Conservation (phyloP, 345 rosid species). For the Salix brachista region DNA sequence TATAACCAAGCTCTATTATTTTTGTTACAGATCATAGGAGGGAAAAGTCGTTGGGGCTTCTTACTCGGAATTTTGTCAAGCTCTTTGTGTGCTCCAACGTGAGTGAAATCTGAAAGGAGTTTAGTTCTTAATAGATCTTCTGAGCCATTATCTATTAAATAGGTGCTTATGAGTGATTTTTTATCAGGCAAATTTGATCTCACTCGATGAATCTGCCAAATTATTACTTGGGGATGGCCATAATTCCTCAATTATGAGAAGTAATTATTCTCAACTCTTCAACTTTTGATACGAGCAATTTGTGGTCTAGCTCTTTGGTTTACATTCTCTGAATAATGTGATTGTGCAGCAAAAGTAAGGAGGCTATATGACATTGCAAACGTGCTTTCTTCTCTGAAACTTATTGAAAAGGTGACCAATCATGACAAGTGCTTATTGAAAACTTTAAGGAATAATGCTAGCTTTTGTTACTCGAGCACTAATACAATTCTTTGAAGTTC, state of each 20-base stretch:
- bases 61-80: constrained; percentile 34
- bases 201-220: constrained; percentile 34
- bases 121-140: neutral
- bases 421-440: neutral
- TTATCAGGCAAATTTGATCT: constrained; percentile 24
- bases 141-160: neutral
- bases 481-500: neutral
- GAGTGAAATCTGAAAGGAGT: constrained; percentile 1
- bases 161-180: neutral
- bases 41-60: constrained; percentile 32
- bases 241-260: constrained; percentile 22
- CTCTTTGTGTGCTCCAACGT: constrained; percentile 28
- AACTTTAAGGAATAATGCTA: neutral
- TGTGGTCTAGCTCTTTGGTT: neutral
- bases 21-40: constrained; percentile 24
- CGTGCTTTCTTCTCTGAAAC: constrained; percentile 31
- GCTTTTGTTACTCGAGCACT: neutral
- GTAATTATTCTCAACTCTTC: constrained; percentile 8
- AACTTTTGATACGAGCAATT: neutral
- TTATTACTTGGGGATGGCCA: constrained; percentile 28
- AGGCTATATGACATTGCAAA: constrained; percentile 36
- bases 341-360: constrained; percentile 34
- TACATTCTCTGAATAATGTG: neutral
- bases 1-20: neutral
- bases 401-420: constrained; percentile 23